Conservation (phyloP, 371 early-diverging fungal species). For the Lichtheimia hyalospora region DNA sequence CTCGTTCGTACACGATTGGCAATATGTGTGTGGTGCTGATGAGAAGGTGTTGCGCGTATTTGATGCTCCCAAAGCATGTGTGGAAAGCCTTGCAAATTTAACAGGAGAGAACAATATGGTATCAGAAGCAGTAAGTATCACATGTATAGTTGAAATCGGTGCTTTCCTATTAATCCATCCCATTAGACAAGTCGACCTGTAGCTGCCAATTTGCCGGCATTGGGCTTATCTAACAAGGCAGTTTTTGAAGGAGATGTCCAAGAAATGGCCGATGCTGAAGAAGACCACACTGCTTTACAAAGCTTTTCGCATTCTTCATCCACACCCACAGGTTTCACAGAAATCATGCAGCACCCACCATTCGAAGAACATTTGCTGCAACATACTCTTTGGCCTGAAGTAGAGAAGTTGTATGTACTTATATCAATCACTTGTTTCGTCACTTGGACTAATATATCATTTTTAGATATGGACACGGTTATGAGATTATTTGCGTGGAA, state of each 20-base stretch:
- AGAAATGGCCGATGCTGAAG: conserved; percentile 43
- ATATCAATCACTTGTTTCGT: no score
- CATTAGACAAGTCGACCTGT: conserved; percentile 59
- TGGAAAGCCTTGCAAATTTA: conserved; percentile 58
- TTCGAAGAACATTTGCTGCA: conserved; percentile 88
- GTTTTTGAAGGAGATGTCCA: conserved; percentile 65
- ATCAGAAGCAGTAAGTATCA: conserved; percentile 36
- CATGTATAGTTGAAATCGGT: background rate
- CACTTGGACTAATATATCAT: background rate
- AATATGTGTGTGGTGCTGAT: conserved; percentile 90
- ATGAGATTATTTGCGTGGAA: conserved; percentile 82
- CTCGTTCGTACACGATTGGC: conserved; percentile 73
- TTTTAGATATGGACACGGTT: conserved; percentile 85
- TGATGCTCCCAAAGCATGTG: conserved; percentile 84
- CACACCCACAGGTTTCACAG: conserved; percentile 51
- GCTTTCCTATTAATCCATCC: background rate
- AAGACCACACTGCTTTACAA: conserved; percentile 47
- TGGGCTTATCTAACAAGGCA: conserved; percentile 96
- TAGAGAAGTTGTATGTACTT: conserved; percentile 75
- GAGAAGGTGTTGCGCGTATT: conserved; percentile 94
- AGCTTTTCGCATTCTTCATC: conserved; percentile 53
- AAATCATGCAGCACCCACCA: conserved; percentile 71
- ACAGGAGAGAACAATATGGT: conserved; percentile 44
- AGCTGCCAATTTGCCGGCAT: conserved; percentile 86
- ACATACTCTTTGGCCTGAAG: conserved; percentile 96